These are phyloP conservation scores for Epichloe sibirici DNA, from an alignment of 2,329 filamentous ascomycete species.

Conservation along the genomic window DNA sequence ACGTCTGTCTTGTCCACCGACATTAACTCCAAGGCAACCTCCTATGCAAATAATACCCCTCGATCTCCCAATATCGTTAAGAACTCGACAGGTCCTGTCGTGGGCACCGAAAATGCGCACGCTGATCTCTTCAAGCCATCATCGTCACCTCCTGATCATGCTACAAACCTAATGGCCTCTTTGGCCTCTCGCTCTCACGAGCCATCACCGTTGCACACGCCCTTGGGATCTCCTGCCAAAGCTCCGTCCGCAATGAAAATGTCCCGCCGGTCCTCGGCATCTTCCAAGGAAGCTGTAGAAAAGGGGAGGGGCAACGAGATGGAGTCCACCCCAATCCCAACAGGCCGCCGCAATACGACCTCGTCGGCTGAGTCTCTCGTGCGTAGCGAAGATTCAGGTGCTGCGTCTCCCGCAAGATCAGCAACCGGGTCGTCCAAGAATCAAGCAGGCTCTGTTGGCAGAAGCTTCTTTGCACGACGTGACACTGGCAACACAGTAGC, in stretches of 20 bases:
- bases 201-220: constrained; percentile 36
- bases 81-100: constrained; percentile 48
- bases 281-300: constrained; percentile 31
- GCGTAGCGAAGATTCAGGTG: constrained; percentile 11
- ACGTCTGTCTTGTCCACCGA: constrained; percentile 34
- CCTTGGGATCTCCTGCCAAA: constrained; percentile 22
- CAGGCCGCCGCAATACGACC: constrained; percentile 24
- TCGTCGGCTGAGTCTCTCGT: constrained; percentile 24
- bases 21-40: constrained; percentile 33
- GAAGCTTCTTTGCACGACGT: constrained; percentile 28
- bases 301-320: constrained; percentile 23
- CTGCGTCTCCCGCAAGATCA: constrained; percentile 19
- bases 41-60: constrained; percentile 19
- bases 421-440: constrained; percentile 27
- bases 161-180: constrained; percentile 53
- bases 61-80: constrained; percentile 24
- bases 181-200: constrained; percentile 50
- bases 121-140: constrained; percentile 51
- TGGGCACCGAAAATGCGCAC: constrained; percentile 54
- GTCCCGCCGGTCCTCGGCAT: constrained; percentile 37
- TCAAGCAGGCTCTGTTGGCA: constrained; percentile 26
- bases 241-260: constrained; percentile 25
- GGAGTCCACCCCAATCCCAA: constrained; percentile 15
- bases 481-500: constrained; percentile 25
- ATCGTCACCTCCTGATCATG: constrained; percentile 44